Evolutionary conservation across 768 basidiomycete species (phyloP).

Genomic region (Suillus subaureus): DNA sequence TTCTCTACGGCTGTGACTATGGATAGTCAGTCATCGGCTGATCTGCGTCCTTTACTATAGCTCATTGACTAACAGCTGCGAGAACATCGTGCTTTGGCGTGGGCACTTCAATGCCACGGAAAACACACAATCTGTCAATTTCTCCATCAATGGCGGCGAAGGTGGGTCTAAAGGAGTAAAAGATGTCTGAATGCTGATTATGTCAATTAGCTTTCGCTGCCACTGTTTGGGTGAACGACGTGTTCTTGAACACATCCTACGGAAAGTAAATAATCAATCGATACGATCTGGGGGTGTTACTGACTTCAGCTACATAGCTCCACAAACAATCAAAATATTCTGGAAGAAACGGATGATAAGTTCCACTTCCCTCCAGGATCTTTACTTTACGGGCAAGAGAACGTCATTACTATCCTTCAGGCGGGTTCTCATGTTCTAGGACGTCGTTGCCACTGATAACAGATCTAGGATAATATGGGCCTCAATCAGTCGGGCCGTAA

Average conservation of each 20-base stretch:
- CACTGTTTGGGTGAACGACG: constrained; percentile 77
- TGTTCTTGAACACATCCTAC: constrained; percentile 71
- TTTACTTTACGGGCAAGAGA: constrained; percentile 55
- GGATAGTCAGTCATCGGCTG: constrained; percentile 58
- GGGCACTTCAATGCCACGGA: constrained; percentile 75
- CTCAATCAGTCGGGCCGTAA: constrained; percentile 62
- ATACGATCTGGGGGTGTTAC: background rate
- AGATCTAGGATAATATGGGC: constrained; percentile 74
- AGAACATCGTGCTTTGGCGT: constrained; percentile 80
- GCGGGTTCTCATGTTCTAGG: constrained; percentile 33
- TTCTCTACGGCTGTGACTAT: constrained; percentile 89
- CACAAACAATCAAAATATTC: constrained; percentile 59
- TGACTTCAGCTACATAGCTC: constrained; percentile 45
- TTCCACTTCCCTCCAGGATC: constrained; percentile 64
- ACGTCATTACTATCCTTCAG: constrained; percentile 79
- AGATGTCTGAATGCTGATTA: background rate
- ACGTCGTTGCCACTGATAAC: background rate
- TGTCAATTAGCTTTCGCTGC: constrained; percentile 64
- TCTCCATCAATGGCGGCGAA: constrained; percentile 82
- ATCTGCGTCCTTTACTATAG: constrained; percentile 11
- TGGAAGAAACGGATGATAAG: constrained; percentile 68
- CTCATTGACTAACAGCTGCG: constrained; percentile 54
- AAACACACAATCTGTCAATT: constrained; percentile 61
- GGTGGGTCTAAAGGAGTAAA: constrained; percentile 39
- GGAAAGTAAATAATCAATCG: constrained; percentile 58